Conservation (phyloP, 129 eudicot species). For the Tagetes patula region DNA sequence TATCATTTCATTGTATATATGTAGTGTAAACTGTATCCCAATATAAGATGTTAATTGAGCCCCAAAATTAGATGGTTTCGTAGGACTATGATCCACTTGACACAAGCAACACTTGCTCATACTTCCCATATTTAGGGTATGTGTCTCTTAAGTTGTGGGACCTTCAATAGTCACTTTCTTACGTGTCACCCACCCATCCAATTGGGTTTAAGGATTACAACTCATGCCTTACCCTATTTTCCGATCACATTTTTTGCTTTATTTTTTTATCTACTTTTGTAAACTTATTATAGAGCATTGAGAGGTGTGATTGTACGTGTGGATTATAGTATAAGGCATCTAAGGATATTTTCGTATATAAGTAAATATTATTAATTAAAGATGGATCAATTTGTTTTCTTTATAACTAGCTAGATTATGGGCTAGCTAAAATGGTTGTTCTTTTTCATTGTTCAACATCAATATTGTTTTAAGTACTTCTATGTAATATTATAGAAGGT, state of each 20-base stretch:
- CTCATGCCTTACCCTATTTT: conserved; percentile 34
- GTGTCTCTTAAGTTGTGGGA: conserved; percentile 33
- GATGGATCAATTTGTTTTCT: background rate
- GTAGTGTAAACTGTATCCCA: background rate
- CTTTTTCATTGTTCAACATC: no score
- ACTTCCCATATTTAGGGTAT: conserved; percentile 36
- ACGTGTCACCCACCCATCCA: conserved; percentile 44
- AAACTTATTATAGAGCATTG: conserved; percentile 15
- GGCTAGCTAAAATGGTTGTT: no score
- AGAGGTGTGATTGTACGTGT: conserved; percentile 2
- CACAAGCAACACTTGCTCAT: conserved; percentile 31
- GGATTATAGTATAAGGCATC: conserved; percentile 17
- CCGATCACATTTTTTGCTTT: conserved; percentile 17
- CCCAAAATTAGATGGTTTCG: conserved; percentile 28
- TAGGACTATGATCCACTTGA: conserved; percentile 39
- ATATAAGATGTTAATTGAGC: conserved; percentile 19
- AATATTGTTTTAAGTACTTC: no score
- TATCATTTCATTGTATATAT: background rate
- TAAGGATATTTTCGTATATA: background rate
- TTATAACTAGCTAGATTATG: background rate
- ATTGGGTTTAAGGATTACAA: conserved; percentile 48
- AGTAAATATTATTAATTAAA: background rate
- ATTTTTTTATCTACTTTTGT: background rate
- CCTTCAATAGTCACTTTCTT: conserved; percentile 28
- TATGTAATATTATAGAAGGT: no score